These are phyloP conservation scores for Fragilariopsis cylindrus DNA, from an alignment of 108 stramenopile species.

Conservation along the genomic window DNA sequence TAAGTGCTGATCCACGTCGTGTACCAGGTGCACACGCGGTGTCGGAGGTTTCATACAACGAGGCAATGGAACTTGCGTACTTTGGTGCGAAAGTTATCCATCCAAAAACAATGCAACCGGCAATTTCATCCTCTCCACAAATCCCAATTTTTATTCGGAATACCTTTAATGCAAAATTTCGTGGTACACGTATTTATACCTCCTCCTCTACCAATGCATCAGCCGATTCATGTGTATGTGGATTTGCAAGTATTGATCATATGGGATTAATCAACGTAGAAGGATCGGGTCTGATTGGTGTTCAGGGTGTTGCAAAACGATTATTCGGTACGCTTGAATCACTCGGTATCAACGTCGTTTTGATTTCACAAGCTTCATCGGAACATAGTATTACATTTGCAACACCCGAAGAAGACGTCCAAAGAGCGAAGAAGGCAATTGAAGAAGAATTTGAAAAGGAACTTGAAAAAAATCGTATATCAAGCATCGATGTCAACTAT, in stretches of 20 bases:
- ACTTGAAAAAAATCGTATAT: conserved; percentile 51
- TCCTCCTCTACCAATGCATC: conserved; percentile 46
- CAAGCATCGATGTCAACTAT: conserved; percentile 50
- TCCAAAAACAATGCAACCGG: conserved; percentile 88
- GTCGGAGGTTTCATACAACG: conserved; percentile 80
- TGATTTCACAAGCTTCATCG: conserved; percentile 89
- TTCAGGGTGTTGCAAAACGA: conserved; percentile 73
- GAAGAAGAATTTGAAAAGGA: conserved; percentile 80
- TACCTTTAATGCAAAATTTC: conserved; percentile 81
- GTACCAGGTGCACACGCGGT: conserved; percentile 77
- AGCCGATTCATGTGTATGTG: conserved; percentile 70
- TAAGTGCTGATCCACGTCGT: conserved; percentile 84
- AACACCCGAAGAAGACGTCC: conserved; percentile 48
- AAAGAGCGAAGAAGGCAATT: conserved; percentile 60
- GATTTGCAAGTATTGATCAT: conserved; percentile 82
- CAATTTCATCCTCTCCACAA: conserved; percentile 58
- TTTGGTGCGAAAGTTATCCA: conserved; percentile 94
- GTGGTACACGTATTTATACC: conserved; percentile 79
- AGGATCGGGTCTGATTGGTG: conserved; percentile 86
- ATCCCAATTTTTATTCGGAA: conserved; percentile 92
- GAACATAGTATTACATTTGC: conserved; percentile 90
- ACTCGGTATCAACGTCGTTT: conserved; percentile 67
- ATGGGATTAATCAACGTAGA: conserved; percentile 91
- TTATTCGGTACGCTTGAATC: conserved; percentile 77
- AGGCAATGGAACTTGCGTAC: conserved; percentile 94